These are phyloP conservation scores for Microcos paniculata DNA, from an alignment of 345 rosid genomes.

Conservation along the genomic window DNA sequence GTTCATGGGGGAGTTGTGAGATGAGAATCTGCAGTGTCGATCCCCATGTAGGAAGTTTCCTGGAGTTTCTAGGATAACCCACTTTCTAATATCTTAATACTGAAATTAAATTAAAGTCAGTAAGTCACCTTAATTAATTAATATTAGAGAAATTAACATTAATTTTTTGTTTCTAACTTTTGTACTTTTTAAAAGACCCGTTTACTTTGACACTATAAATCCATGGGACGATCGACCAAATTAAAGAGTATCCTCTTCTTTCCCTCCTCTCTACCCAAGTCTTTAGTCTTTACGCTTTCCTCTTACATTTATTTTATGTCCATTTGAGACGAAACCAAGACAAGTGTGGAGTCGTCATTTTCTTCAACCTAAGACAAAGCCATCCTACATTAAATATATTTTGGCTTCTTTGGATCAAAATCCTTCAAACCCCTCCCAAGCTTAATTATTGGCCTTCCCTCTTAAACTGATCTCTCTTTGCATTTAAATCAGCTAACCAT, in stretches of 20 bases:
- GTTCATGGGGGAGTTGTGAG: not conserved
- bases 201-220: conserved; percentile 10
- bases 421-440: not conserved
- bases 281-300: conserved; percentile 13
- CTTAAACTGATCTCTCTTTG: not conserved
- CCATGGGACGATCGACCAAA: not conserved
- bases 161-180: not conserved
- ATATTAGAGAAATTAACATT: too few relatives aligned
- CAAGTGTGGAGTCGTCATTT: not conserved
- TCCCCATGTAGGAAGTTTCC: conserved; percentile 26
- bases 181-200: not conserved
- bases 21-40: conserved; percentile 18
- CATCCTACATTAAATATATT: not conserved
- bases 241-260: conserved; percentile 10
- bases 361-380: conserved; percentile 6
- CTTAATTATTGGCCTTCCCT: not conserved
- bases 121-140: not conserved
- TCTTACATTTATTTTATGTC: conserved; percentile 4
- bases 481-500: not conserved
- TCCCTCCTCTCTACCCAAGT: not conserved
- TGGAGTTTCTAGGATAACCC: conserved; percentile 13
- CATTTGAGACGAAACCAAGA: not conserved
- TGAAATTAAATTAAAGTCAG: not conserved
- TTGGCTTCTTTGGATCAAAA: not conserved
- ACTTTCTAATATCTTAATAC: not conserved